Percentiles rank a stretch among this genome's conserved stretches.
phyloP scores from a whole-genome alignment of 371 early-diverging fungal genomes.

The Rhizopus stolonifer region DNA sequence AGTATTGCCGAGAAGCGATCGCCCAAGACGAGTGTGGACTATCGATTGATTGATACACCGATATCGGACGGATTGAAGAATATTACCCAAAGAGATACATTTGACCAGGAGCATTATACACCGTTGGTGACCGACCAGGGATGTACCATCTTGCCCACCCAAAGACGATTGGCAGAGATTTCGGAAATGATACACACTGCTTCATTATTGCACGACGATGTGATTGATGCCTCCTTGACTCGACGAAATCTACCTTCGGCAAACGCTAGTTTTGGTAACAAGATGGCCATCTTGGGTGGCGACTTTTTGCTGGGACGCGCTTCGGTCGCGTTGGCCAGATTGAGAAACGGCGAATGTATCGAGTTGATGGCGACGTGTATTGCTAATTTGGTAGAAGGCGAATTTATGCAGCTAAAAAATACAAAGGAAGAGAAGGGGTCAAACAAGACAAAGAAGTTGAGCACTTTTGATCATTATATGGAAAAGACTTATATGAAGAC shows the following conservation, averaged over 20 bases:
- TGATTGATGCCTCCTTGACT: constrained; percentile 70
- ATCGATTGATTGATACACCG: constrained; percentile 42
- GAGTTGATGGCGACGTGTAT: constrained; percentile 92
- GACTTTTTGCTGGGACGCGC: constrained; percentile 93
- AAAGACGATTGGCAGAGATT: constrained; percentile 92
- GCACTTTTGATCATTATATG: constrained; percentile 81
- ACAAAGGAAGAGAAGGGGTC: constrained; percentile 56
- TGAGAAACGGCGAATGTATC: constrained; percentile 87
- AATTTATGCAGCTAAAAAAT: constrained; percentile 93
- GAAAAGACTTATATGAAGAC: constrained; percentile 92
- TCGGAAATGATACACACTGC: constrained; percentile 97
- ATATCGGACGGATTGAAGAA: constrained; percentile 50
- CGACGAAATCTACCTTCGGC: constrained; percentile 73
- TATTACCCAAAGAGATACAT: constrained; percentile 27
- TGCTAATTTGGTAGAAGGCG: constrained; percentile 94
- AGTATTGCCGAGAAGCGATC: constrained; percentile 23
- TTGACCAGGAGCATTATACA: constrained; percentile 44
- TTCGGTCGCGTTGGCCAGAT: constrained; percentile 83
- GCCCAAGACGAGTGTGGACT: constrained; percentile 31
- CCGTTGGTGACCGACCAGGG: constrained; percentile 53
- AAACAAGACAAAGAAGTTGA: constrained; percentile 32
- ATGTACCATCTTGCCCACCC: constrained; percentile 79
- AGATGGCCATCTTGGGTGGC: constrained; percentile 94
- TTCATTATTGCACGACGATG: constrained; percentile 93
- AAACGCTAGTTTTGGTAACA: constrained; percentile 92